A percentile compares a stretch with the other conserved stretches of the same genome.
phyloP scores from a whole-genome alignment of 352 stramenopile genomes.

The Aphanomyces astaci region DNA sequence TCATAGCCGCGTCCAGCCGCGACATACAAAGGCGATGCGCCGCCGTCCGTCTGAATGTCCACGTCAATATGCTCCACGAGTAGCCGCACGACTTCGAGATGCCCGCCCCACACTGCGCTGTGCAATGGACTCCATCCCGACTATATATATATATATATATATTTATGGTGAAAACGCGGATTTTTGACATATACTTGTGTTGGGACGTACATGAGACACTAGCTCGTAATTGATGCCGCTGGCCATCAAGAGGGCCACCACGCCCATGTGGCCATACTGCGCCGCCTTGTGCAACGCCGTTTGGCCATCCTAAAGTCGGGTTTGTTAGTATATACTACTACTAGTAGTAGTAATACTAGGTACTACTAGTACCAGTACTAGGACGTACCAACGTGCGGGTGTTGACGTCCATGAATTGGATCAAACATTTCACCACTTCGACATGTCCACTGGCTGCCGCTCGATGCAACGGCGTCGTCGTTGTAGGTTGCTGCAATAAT shows the following conservation, averaged over 20 bases:
- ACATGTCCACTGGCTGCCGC: not conserved
- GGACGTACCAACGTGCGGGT: not conserved
- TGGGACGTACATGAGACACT: not conserved
- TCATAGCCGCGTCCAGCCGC: not conserved
- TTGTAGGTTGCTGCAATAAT: not conserved
- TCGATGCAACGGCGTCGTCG: not conserved
- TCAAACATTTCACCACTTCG: not conserved
- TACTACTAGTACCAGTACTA: too few relatives aligned
- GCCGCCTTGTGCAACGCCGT: slow-evolving; percentile 3
- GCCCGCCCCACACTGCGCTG: not conserved
- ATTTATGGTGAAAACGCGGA: not conserved
- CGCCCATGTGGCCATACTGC: not conserved
- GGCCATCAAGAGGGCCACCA: not conserved
- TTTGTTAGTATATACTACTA: not conserved
- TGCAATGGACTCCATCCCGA: slow-evolving; percentile 4
- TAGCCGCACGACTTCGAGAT: not conserved
- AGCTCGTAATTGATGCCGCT: not conserved
- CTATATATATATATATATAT: too few relatives aligned
- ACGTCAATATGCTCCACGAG: slow-evolving; percentile 6
- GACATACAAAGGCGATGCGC: not conserved
- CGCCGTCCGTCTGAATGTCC: not conserved
- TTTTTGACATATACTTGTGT: not conserved
- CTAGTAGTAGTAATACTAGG: too few relatives aligned
- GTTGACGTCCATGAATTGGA: not conserved
- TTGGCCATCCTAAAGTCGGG: not conserved